A percentile compares a stretch with the other conserved stretches of the same genome.
Evolutionary conservation across 352 stramenopile species (phyloP).

Genomic region (Globisporangium spinosum): DNA sequence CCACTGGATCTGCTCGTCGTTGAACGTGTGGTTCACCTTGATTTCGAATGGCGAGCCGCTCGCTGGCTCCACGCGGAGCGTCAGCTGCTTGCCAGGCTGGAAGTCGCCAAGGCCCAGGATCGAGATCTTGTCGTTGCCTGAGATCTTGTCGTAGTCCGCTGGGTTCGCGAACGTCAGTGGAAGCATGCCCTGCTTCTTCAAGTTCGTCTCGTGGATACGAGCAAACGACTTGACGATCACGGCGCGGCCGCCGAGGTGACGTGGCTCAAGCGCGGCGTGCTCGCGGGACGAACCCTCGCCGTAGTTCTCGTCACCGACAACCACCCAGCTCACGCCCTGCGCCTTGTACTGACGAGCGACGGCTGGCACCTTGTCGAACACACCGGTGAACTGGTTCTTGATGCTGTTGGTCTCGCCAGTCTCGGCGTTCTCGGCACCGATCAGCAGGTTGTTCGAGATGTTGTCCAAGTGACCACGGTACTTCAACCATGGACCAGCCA

Average conservation of each 20-base stretch:
- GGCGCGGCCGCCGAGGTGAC: slow-evolving; percentile 87
- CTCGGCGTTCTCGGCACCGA: slow-evolving; percentile 91
- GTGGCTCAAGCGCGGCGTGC: slow-evolving; percentile 90
- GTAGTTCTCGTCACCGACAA: slow-evolving; percentile 94
- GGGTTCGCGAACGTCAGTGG: slow-evolving; percentile 91
- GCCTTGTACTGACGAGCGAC: slow-evolving; percentile 91
- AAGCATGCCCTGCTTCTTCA: slow-evolving; percentile 96
- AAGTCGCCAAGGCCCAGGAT: slow-evolving; percentile 88
- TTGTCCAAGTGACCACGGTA: slow-evolving; percentile 94
- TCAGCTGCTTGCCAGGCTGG: slow-evolving; percentile 84
- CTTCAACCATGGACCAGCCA: slow-evolving; percentile 92
- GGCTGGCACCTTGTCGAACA: slow-evolving; percentile 87
- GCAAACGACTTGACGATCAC: slow-evolving; percentile 93
- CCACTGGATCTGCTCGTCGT: slow-evolving; percentile 94
- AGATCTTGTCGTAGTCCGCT: slow-evolving; percentile 91
- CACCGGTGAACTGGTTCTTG: slow-evolving; percentile 87
- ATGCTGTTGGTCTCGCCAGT: slow-evolving; percentile 91
- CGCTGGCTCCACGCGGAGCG: slow-evolving; percentile 70
- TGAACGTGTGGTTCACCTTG: slow-evolving; percentile 93
- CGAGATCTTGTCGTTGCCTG: slow-evolving; percentile 89
- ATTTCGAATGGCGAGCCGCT: slow-evolving; percentile 80
- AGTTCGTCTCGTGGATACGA: slow-evolving; percentile 94
- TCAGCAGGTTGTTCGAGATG: slow-evolving; percentile 95
- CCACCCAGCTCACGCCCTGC: slow-evolving; percentile 86
- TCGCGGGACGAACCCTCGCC: slow-evolving; percentile 91